Evolutionary conservation across 805 yeast species (phyloP), one percentile per base, ranked within the genome.

Genomic region (Tetrapisispora taiwanensis): DNA sequence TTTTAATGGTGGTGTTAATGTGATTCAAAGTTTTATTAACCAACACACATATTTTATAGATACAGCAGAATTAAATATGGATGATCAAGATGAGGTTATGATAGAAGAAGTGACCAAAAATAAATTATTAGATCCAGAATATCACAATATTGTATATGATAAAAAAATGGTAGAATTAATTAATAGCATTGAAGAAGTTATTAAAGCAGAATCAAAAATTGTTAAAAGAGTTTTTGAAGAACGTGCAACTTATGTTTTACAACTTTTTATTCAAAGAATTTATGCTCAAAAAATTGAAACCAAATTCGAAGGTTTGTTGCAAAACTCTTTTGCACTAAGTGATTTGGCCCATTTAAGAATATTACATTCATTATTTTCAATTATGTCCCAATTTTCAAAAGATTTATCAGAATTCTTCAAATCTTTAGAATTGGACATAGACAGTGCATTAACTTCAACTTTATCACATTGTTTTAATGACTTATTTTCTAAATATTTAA

Each of bases 1-100:
- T 48, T 90, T 80, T 67, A 89, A 90, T 57, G 90, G 87, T 17
- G 96, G 96, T 12, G 72, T 76, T 10, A 79, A 82, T 46, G 90
- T 89, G 8, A 82, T 86, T 8, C 86, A 81, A 57, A 78, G 81
- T 40, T 90, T 85, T 64, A 84, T 89, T 35, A 79, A 78, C 57
- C 87, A 84, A 57, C 86, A 84, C 57, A 83, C 79, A 40, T 74
- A 81, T 46, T 83, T 89, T 60, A 68, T 65, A 40, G 54, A 62
- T 52, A 65, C 61, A 32, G 56, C 49, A 20, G 59, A 60, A 17
- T 53, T 61, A 27, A 63, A 59, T 36, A 45, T 56, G 7, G 58
- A 62, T 27, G 63, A 54, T 20, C 48, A 49, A 3, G 52, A 49
- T 13, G 54, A 65, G 30, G 46, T 51, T 10, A 39, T 68, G 22